Evolutionary conservation across 495 filamentous ascomycete species (phyloP), one percentile per base, ranked within the genome.

Genomic region (Extremus antarcticus): DNA sequence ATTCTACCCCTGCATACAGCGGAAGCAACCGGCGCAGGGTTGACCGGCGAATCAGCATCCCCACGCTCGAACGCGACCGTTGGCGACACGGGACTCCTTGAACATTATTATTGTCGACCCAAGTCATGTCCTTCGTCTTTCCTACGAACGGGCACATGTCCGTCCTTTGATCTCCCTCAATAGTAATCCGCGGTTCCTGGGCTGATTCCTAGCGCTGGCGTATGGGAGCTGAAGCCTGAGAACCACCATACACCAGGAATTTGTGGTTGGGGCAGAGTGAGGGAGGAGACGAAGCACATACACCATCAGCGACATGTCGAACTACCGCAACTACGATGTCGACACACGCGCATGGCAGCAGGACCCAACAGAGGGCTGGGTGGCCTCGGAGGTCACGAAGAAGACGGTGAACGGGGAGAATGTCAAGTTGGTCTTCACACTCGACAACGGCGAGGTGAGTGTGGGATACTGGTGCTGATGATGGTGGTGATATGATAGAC

Each of bases 341-440:
- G 94, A 91, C 60, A 97, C 92, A 61, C 80, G 87, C 79, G 94
- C 89, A 69, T 99, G 92, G 92, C 90, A 97, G 79, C 88, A 94
- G 58, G 92, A 99, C 74, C 71, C 80, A 61, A 85, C 84, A 47
- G 92, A 99, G 71, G 92, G 92, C 70, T 99, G 92, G 92, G 77
- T 97, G 71, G 87, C 90, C 61, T 95, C 94, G 25, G 89, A 95
- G 76, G 88, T 99, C 59, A 76, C 85, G 70, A 85, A 90, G 68
- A 97, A 91, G 77, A 74, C 78, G 38, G 74, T 90, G 55, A 74
- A 89, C 69, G 94, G 89, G 21, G 81, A 89, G 63, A 94, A 92
- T 65, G 86, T 94, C 66, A 79, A 73, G 57, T 78, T 98, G 68
- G 75, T 89, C 52, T 97, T 97, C 68, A 74, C 79, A 70, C 73